A percentile compares a stretch with the other conserved stretches of the same genome.
Evolutionary conservation across 2,329 filamentous ascomycete species (phyloP).

Genomic region (Trichoderma sp.): DNA sequence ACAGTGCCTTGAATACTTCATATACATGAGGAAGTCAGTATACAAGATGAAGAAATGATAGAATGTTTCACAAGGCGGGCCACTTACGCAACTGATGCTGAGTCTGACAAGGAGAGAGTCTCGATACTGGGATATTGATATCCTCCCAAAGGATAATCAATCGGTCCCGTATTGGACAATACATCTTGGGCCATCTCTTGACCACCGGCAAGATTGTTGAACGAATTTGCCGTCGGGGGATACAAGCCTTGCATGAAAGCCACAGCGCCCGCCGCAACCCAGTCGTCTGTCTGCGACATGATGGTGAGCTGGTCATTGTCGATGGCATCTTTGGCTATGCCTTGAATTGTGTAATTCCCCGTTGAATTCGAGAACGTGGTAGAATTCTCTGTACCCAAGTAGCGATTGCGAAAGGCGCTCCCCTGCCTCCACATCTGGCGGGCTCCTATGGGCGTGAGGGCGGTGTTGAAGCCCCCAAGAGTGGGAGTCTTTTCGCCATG

Average conservation of each 20-base stretch:
- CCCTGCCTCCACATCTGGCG: slow-evolving; percentile 52
- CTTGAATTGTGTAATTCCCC: slow-evolving; percentile 38
- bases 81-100: slow-evolving; percentile 43
- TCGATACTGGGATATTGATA: slow-evolving; percentile 76
- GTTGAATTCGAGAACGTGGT: slow-evolving; percentile 28
- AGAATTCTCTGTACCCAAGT: slow-evolving; percentile 36
- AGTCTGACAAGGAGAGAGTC: slow-evolving; percentile 47
- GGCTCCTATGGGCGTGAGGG: slow-evolving; percentile 53
- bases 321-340: slow-evolving; percentile 43
- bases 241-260: slow-evolving; percentile 85
- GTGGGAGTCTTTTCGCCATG: slow-evolving; percentile 54
- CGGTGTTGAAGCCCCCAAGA: slow-evolving; percentile 27
- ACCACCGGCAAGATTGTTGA: slow-evolving; percentile 30
- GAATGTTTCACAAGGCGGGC: background rate
- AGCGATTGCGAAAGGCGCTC: slow-evolving; percentile 47
- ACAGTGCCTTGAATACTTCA: slow-evolving; percentile 39
- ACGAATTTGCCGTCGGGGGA: slow-evolving; percentile 57
- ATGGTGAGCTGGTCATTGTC: slow-evolving; percentile 48
- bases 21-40: background rate
- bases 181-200: slow-evolving; percentile 43
- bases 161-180: slow-evolving; percentile 39
- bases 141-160: slow-evolving; percentile 67
- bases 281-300: slow-evolving; percentile 41
- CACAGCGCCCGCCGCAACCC: slow-evolving; percentile 63
- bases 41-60: background rate